phyloP scores from a whole-genome alignment of 345 rosid genomes.

The Abelmoschus esculentus region DNA sequence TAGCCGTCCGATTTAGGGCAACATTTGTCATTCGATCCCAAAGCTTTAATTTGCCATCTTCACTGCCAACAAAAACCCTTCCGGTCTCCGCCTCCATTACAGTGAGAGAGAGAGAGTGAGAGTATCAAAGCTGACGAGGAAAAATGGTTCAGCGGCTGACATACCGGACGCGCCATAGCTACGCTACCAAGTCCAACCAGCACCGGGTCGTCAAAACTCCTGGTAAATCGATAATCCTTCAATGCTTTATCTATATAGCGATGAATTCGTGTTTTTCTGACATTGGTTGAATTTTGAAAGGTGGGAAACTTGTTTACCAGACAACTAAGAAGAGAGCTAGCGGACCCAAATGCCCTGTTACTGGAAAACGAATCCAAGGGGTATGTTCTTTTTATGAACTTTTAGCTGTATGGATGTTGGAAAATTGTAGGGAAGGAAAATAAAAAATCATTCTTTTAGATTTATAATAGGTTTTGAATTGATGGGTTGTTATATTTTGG shows the following conservation, averaged over 20 bases:
- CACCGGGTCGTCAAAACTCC: conserved; percentile 86
- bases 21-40: neutral
- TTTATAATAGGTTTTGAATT: neutral
- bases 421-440: neutral
- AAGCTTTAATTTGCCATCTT: neutral
- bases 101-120: neutral
- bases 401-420: neutral
- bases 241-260: neutral
- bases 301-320: conserved; percentile 49
- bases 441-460: neutral
- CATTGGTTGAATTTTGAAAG: conserved; percentile 21
- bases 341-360: conserved; percentile 14
- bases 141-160: conserved; percentile 88
- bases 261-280: neutral
- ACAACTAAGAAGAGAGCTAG: conserved; percentile 13
- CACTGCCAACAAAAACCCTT: neutral
- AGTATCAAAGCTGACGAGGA: neutral
- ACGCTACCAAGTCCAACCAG: conserved; percentile 92
- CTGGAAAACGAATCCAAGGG: conserved; percentile 13
- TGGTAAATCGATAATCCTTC: conserved; percentile 27
- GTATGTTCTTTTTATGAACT: neutral
- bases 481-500: neutral
- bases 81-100: conserved; percentile 7
- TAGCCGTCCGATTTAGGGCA: conserved; percentile 15
- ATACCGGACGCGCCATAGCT: conserved; percentile 77